These are phyloP conservation scores for Rhododendron mucronatum DNA, from an alignment of 148 eudicot species.

Conservation along the genomic window DNA sequence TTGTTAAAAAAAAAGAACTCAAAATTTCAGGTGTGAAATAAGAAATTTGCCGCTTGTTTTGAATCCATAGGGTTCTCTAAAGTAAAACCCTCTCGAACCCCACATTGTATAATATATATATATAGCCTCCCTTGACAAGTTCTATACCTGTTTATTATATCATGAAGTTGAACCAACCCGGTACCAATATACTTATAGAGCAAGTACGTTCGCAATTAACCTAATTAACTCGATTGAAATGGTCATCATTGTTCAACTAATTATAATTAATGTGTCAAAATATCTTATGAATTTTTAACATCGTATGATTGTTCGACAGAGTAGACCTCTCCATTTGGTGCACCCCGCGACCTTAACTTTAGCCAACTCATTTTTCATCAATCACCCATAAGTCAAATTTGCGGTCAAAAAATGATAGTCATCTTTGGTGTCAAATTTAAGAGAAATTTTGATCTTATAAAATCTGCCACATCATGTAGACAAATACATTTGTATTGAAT, in stretches of 20 bases:
- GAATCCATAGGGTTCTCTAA: too few species aligned
- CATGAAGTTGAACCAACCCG: not conserved
- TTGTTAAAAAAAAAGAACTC: too few species aligned
- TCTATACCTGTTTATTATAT: not conserved
- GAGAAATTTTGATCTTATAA: not conserved
- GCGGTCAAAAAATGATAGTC: not conserved
- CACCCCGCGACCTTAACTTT: not conserved
- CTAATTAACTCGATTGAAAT: not conserved
- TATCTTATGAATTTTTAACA: not conserved
- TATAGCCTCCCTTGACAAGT: too few species aligned
- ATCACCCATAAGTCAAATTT: too few species aligned
- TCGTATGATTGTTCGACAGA: not conserved
- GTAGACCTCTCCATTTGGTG: not conserved
- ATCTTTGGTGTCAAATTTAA: not conserved
- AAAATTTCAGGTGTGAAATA: too few species aligned
- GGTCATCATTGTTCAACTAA: not conserved
- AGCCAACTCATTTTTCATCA: not conserved
- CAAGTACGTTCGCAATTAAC: not conserved
- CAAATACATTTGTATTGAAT: not conserved
- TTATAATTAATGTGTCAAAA: not conserved
- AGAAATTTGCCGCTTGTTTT: too few species aligned
- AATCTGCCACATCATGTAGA: not conserved
- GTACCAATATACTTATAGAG: not conserved
- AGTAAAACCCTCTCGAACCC: too few species aligned
- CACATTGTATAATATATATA: too few species aligned